A percentile compares a stretch with the other conserved stretches of the same genome.
These are phyloP conservation scores for Tuber aestivum DNA, from an alignment of 495 filamentous ascomycete species.

Conservation along the genomic window DNA sequence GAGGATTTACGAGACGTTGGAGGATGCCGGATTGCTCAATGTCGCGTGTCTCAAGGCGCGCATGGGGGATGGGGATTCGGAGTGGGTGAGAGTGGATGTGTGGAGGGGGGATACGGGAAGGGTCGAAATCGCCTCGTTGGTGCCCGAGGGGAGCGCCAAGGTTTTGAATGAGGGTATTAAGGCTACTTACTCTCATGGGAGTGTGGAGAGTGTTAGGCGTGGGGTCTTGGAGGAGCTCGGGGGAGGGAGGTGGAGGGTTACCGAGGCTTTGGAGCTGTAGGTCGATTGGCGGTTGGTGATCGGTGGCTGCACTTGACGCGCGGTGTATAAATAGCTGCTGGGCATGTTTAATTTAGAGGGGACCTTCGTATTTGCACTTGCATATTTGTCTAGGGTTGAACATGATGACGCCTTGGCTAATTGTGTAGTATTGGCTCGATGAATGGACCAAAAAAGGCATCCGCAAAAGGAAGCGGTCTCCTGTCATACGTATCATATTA, in stretches of 20 bases:
- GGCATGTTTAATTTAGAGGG: background rate
- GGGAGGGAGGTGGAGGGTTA: background rate
- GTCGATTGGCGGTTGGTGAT: background rate
- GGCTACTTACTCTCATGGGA: background rate
- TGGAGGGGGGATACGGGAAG: background rate
- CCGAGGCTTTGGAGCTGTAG: background rate
- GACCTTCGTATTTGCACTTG: background rate
- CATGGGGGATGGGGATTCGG: slow-evolving; percentile 1
- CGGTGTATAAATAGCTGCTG: slow-evolving; percentile 9
- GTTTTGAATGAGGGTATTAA: background rate
- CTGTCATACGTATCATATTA: no score
- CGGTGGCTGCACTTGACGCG: background rate
- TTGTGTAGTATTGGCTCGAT: no score
- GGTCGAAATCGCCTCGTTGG: slow-evolving; percentile 14
- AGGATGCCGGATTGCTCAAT: slow-evolving; percentile 9
- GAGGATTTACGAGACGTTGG: slow-evolving; percentile 5
- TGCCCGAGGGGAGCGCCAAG: background rate
- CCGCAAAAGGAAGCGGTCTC: no score
- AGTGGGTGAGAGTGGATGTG: slow-evolving; percentile 16
- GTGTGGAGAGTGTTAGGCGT: background rate
- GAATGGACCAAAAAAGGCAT: no score
- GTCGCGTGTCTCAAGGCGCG: slow-evolving; percentile 8
- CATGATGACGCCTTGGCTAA: no score
- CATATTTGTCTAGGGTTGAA: background rate
- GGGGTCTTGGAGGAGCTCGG: background rate